Percentiles rank a stretch among this genome's conserved stretches.
Conservation (phyloP, 2,329 filamentous ascomycete species). For the Cryphonectria parasitica region DNA sequence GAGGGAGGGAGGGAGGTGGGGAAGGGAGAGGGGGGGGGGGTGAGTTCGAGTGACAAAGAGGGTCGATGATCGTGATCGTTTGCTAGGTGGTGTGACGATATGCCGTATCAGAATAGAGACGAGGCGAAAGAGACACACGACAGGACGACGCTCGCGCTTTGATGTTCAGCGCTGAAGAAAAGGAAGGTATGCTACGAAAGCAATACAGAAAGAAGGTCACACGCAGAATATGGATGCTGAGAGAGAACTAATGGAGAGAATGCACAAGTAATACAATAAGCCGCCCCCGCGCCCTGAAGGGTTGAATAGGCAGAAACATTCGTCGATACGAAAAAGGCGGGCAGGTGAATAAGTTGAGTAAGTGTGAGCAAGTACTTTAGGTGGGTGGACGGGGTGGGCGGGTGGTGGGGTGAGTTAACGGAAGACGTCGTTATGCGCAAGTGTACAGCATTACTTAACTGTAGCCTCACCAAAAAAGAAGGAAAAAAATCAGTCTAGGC, state of each 20-base stretch:
- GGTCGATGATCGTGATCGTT: background rate
- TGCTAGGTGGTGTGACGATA: no score
- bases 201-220: constrained; percentile 2
- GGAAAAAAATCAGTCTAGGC: background rate
- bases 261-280: background rate
- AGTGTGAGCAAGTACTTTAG: background rate
- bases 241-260: background rate
- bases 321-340: background rate
- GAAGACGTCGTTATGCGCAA: background rate
- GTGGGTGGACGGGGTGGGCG: background rate
- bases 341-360: background rate
- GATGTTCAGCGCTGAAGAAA: background rate
- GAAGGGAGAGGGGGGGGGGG: background rate
- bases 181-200: background rate
- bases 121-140: no score
- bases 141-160: background rate
- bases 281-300: background rate
- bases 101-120: background rate
- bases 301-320: background rate
- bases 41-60: no score
- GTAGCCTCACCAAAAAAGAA: background rate
- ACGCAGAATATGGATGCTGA: background rate
- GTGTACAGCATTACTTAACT: background rate
- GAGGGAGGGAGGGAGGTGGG: background rate
- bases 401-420: background rate